A percentile compares a stretch with the other conserved stretches of the same genome.
Conservation (phyloP, 2,329 filamentous ascomycete species). For the Ilyonectria mors-panacis region DNA sequence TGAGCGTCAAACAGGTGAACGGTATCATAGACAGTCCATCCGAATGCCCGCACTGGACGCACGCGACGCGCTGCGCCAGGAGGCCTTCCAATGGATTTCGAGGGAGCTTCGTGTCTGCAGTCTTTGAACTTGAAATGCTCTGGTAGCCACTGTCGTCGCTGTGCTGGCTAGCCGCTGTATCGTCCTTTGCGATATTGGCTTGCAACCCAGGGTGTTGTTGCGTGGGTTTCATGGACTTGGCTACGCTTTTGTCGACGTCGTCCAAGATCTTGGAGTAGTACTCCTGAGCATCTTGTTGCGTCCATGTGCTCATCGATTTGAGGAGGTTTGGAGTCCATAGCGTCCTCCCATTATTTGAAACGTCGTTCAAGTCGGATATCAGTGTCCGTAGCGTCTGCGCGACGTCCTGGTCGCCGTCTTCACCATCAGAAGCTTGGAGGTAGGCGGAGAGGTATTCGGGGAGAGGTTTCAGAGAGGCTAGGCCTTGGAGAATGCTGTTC, state of each 20-base stretch:
- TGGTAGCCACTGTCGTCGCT: constrained; percentile 73
- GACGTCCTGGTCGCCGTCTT: constrained; percentile 53
- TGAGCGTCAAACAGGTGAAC: constrained; percentile 94
- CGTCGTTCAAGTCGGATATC: constrained; percentile 78
- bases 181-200: constrained; percentile 56
- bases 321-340: constrained; percentile 87
- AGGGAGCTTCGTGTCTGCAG: constrained; percentile 56
- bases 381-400: constrained; percentile 72
- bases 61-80: constrained; percentile 89
- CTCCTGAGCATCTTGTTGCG: constrained; percentile 98
- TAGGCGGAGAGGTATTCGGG: constrained; percentile 73
- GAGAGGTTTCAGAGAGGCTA: constrained; percentile 82
- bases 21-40: constrained; percentile 92
- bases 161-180: constrained; percentile 61
- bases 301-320: constrained; percentile 94
- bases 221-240: constrained; percentile 58
- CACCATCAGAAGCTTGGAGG: constrained; percentile 49
- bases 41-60: constrained; percentile 86
- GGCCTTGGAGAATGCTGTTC: constrained; percentile 91
- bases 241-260: constrained; percentile 84
- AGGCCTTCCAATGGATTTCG: constrained; percentile 90
- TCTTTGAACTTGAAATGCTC: constrained; percentile 59
- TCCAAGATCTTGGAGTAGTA: constrained; percentile 94
- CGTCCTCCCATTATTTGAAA: constrained; percentile 79
- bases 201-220: constrained; percentile 58